These are phyloP conservation scores for Domatiomyces catenatus DNA, from an alignment of 2,329 filamentous ascomycete genomes.

Conservation along the genomic window DNA sequence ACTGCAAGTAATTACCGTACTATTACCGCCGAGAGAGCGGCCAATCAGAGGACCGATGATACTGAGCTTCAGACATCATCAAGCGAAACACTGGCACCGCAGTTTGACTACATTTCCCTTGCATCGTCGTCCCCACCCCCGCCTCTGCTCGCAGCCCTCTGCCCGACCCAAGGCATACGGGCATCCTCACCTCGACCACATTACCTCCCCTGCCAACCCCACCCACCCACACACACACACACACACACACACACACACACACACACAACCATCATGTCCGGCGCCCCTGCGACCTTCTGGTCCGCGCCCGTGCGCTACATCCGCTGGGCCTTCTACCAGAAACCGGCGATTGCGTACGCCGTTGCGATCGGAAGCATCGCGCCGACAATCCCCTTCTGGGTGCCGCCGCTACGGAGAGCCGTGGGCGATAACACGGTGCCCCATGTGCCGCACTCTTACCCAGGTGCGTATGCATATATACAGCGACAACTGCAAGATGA, in stretches of 20 bases:
- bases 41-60: neutral
- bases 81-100: neutral
- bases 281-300: constrained; percentile 58
- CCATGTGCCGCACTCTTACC: constrained; percentile 77
- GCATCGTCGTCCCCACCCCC: neutral
- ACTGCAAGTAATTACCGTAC: neutral
- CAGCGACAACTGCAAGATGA: no score
- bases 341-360: constrained; percentile 84
- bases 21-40: neutral
- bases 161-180: neutral
- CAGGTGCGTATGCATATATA: constrained; percentile 72
- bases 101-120: neutral
- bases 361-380: constrained; percentile 57
- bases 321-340: constrained; percentile 74
- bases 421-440: constrained; percentile 60
- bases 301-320: constrained; percentile 66
- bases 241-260: no score
- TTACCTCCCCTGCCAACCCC: neutral
- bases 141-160: neutral
- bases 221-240: no score
- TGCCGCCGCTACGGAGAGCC: constrained; percentile 56
- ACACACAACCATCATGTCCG: constrained; percentile 30
- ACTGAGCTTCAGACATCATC: neutral
- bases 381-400: constrained; percentile 52
- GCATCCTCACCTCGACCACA: neutral